Percentiles rank a stretch among this genome's conserved stretches.
phyloP scores from a whole-genome alignment of 352 stramenopile species.

The Phytopythium kandeliae region DNA sequence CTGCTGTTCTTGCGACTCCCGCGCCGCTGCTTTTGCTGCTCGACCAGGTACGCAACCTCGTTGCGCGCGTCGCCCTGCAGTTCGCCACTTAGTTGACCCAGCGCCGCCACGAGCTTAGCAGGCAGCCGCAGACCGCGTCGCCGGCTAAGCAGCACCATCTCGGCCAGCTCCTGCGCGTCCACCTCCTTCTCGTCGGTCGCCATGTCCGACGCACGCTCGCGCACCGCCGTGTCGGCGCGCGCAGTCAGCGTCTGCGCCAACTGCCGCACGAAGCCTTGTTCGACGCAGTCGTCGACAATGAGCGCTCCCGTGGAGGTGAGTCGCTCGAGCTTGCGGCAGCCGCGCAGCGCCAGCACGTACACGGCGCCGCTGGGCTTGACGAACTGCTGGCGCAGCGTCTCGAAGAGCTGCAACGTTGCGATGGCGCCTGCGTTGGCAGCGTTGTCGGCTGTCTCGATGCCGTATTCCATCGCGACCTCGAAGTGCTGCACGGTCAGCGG shows the following conservation, averaged over 20 bases:
- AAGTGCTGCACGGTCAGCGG: conserved; percentile 54
- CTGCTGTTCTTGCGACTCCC: not conserved
- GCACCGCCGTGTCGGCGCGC: conserved; percentile 4
- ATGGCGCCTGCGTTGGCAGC: conserved; percentile 22
- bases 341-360: conserved; percentile 68
- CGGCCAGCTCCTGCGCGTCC: conserved; percentile 24
- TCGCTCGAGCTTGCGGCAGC: conserved; percentile 40
- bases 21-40: conserved; percentile 5
- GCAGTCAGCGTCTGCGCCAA: conserved; percentile 19
- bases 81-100: conserved; percentile 16
- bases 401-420: conserved; percentile 63
- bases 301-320: conserved; percentile 46
- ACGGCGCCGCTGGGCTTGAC: conserved; percentile 70
- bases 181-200: conserved; percentile 9
- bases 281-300: conserved; percentile 44
- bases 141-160: conserved; percentile 27
- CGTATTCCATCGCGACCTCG: conserved; percentile 71
- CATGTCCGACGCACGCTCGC: not conserved
- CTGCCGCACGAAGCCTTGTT: conserved; percentile 36
- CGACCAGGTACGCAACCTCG: conserved; percentile 20
- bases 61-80: conserved; percentile 15
- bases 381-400: conserved; percentile 66
- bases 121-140: conserved; percentile 26
- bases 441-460: not conserved
- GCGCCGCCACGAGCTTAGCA: conserved; percentile 20